phyloP scores from a whole-genome alignment of 352 stramenopile genomes.

The Globisporangium rhizosaccharum region DNA sequence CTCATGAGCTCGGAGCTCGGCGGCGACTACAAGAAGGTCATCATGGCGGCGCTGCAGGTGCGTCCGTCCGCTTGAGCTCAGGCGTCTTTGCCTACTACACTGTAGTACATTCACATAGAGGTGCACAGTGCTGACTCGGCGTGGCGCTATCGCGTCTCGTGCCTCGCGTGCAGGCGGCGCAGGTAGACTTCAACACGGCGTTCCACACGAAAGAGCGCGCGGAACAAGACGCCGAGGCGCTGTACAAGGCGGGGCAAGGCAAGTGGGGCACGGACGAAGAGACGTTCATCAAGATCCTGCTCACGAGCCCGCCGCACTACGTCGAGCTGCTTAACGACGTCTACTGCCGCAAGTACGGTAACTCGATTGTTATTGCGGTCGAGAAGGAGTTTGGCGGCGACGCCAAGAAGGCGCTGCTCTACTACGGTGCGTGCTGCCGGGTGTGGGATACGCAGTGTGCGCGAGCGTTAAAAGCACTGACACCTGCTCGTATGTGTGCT shows the following conservation, averaged over 20 bases:
- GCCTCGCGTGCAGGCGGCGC: slow-evolving; percentile 2
- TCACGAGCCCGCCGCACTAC: slow-evolving; percentile 55
- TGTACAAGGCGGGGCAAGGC: slow-evolving; percentile 69
- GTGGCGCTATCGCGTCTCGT: neutral
- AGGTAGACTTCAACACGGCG: slow-evolving; percentile 31
- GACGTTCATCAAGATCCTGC: slow-evolving; percentile 53
- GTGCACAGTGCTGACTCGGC: too few relatives aligned
- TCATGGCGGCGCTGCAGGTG: slow-evolving; percentile 58
- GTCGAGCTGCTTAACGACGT: slow-evolving; percentile 52
- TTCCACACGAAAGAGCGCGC: slow-evolving; percentile 56
- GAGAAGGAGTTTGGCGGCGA: slow-evolving; percentile 65
- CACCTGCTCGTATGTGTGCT: neutral
- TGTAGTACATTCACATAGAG: too few relatives aligned
- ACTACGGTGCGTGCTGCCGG: slow-evolving; percentile 34
- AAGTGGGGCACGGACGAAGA: slow-evolving; percentile 74
- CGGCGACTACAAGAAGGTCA: slow-evolving; percentile 66
- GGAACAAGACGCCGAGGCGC: slow-evolving; percentile 44
- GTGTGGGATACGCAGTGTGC: neutral
- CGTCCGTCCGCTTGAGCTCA: neutral
- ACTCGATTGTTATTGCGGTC: slow-evolving; percentile 45
- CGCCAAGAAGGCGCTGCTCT: slow-evolving; percentile 51
- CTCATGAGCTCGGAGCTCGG: slow-evolving; percentile 57
- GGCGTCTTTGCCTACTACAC: too few relatives aligned
- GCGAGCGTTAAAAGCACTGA: too few relatives aligned
- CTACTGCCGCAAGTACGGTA: slow-evolving; percentile 68